A percentile compares a stretch with the other conserved stretches of the same genome.
phyloP scores from a whole-genome alignment of 495 filamentous ascomycete species.

The Chaetomidium leptoderma region DNA sequence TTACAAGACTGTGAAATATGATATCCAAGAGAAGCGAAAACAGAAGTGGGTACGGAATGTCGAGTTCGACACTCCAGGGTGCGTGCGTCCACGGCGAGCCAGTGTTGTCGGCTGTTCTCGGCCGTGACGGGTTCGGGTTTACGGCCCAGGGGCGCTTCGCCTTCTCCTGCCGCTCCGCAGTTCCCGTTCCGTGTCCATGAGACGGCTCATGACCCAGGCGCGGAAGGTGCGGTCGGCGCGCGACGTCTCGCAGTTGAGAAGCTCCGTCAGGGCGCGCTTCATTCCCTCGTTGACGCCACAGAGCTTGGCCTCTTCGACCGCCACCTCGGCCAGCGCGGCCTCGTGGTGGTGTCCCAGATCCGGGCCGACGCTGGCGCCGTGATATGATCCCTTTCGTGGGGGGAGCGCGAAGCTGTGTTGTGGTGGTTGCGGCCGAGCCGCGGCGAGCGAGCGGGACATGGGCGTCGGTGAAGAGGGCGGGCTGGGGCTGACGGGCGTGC shows the following conservation, averaged over 20 bases:
- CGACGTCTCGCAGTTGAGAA: conserved; percentile 60
- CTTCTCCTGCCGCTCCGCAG: conserved; percentile 46
- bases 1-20: conserved; percentile 8
- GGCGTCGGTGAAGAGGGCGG: conserved; percentile 36
- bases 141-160: conserved; percentile 36
- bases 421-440: conserved; percentile 8
- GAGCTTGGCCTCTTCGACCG: conserved; percentile 50
- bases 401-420: conserved; percentile 33
- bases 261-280: conserved; percentile 60
- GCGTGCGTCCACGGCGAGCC: too few species aligned
- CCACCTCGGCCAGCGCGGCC: conserved; percentile 37
- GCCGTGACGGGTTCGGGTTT: too few species aligned
- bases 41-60: too few species aligned
- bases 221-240: conserved; percentile 52
- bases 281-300: conserved; percentile 60
- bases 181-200: conserved; percentile 63
- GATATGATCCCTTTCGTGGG: conserved; percentile 3
- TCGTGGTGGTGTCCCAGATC: not conserved
- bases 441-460: conserved; percentile 7
- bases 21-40: not conserved
- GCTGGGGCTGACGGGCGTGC: conserved; percentile 30
- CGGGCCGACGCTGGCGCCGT: conserved; percentile 28
- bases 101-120: too few species aligned
- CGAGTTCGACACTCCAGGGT: too few species aligned
- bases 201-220: conserved; percentile 57